A percentile compares a stretch with the other conserved stretches of the same genome.
Conservation (phyloP, 495 filamentous ascomycete species). For the Talaromyces thailandensis region DNA sequence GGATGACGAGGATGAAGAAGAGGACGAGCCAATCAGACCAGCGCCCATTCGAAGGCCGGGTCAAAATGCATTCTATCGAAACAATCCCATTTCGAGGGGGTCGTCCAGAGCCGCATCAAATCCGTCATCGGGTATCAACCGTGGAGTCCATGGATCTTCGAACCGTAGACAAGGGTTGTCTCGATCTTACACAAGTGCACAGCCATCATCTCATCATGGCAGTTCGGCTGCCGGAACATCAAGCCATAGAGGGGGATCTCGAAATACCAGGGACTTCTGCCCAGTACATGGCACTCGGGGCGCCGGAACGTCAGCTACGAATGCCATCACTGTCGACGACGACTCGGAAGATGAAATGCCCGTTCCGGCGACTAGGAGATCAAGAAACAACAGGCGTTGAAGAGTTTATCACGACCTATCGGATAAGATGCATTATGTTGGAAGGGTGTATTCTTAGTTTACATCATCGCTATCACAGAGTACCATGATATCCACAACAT, state of each 20-base stretch:
- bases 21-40: constrained; percentile 19
- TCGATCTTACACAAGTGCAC: neutral
- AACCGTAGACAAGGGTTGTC: neutral
- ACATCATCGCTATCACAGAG: neutral
- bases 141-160: neutral
- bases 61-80: constrained; percentile 5
- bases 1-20: constrained; percentile 15
- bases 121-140: neutral
- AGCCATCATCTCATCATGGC: neutral
- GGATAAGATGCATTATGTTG: neutral
- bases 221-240: neutral
- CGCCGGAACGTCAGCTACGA: constrained; percentile 11
- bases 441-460: neutral
- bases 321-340: constrained; percentile 19
- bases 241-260: neutral
- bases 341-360: constrained; percentile 30
- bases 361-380: constrained; percentile 19
- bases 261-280: neutral
- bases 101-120: neutral
- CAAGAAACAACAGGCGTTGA: neutral
- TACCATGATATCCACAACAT: neutral
- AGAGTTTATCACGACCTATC: neutral
- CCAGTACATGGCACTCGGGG: neutral
- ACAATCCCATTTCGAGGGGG: neutral
- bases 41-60: constrained; percentile 11